Conservation (phyloP, 176 grass and related monocot genomes). For the Eragrostis curvula region DNA sequence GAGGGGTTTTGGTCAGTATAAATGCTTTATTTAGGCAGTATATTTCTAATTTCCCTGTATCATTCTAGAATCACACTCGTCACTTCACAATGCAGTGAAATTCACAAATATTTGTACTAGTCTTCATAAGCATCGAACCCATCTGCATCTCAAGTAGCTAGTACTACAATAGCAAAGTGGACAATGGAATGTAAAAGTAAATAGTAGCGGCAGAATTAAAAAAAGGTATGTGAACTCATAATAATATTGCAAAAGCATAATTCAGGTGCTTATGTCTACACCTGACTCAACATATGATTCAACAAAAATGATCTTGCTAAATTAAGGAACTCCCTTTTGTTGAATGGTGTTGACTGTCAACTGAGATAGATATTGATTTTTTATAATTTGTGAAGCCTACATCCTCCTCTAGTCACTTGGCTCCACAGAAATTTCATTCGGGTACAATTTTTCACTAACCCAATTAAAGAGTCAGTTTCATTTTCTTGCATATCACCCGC, state of each 20-base stretch:
- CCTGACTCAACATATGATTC: no score
- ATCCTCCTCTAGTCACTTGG: neutral
- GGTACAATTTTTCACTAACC: conserved; percentile 1
- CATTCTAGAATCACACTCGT: neutral
- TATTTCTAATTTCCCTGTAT: neutral
- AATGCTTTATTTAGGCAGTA: neutral
- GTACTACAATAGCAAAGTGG: neutral
- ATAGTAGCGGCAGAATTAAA: neutral
- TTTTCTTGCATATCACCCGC: neutral
- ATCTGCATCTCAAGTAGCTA: neutral
- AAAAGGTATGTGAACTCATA: neutral
- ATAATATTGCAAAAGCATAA: conserved; percentile 13
- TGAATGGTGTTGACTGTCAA: neutral
- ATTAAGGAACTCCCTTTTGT: neutral
- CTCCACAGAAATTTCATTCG: neutral
- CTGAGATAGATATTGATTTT: neutral
- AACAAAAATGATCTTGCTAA: neutral
- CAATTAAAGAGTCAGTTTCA: conserved; percentile 19
- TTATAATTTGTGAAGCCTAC: neutral
- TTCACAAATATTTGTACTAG: no score
- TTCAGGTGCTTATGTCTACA: neutral
- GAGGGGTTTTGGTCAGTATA: neutral
- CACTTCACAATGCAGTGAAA: no score
- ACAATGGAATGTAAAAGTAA: neutral
- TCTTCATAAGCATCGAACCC: no score